Base-by-base conservation (phyloP, 495 filamentous ascomycete genomes). In the Trichocladium antarcticum region DNA sequence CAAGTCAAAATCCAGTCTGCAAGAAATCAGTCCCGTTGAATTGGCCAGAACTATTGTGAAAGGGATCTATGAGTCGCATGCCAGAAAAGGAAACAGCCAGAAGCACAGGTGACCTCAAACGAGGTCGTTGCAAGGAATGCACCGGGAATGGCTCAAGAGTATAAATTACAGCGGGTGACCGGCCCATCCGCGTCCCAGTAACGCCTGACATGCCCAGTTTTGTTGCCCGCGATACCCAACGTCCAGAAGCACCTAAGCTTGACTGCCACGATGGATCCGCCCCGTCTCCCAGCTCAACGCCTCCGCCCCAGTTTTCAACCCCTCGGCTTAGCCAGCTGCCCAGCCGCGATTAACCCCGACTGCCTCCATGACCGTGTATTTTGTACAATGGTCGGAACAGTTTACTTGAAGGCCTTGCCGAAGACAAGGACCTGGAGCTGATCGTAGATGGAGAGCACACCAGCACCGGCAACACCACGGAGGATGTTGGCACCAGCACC, bases 401-500 rank as follows among this genome's bases (percentile, higher is more conserved):
- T 78, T 84, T 87, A 87, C 80, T 95, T 96, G 92, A 89, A 98
- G 77, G 87, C 84, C 87, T 98, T 95, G 69, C 92, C 92, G 86
- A 98, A 96, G 73, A 98, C 77, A 69, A 98, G 72, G 65, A 98
- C 79, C 83, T 98, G 92, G 70, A 83, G 86, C 79, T 97, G 92
- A 72, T 98, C 92, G 74, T 98, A 98, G 86, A 98, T 95, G 67
- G 92, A 98, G 67, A 98, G 81, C 71, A 98, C 92, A 97, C 92
- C 92, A 75, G 92, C 92, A 88, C 92, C 92, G 67, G 92, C 92
- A 65, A 98, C 92, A 95, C 92, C 92, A 95, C 92, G 92, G 77
- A 98, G 93, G 72, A 98, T 98, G 83, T 98, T 98, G 76, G 92
- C 92, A 86, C 93, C 92, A 65, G 92, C 92, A 87, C 92, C 92